Evolutionary conservation across 768 basidiomycete genomes (phyloP), one percentile per base, ranked within the genome.

Genomic region (Tricholoma terreum): DNA sequence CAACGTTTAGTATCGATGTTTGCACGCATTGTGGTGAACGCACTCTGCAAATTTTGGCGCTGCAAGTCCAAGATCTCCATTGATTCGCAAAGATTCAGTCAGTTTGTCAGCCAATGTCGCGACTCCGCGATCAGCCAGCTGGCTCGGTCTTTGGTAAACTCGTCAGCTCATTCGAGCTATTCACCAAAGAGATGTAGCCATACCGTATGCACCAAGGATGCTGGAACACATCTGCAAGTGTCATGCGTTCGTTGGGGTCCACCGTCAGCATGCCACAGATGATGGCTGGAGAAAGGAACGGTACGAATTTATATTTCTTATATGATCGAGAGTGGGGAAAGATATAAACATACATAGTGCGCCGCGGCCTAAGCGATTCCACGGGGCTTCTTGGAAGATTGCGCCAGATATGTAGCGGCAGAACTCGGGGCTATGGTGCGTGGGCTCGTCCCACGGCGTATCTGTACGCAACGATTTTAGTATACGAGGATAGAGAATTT

Each of bases 391-490:
- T 4, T 80, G 69, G 62, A 92, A 86, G 55, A 95, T 83, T 50
- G 86, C 75, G 4, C 93, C 92, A 0, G 80, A 79, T 1, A 89
- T 65, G 68, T 90, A 99, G 8, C 82, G 81, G n/a, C 72, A 68
- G 64, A 83, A 99, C 70, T 98, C 97, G 1, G 84, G 82, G 58
- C 89, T 90, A n/a, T 77, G 75, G 1, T 69, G 63, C 0, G 94
- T 92, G 2, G 97, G 93, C 67, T 95, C 89, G 65, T 98, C 97
- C 97, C 97, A 98, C 2, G 97, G 97, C 0, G 97, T 98, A 66
- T 97, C 95, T 98, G 34, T 27, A 36, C 3, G 40, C 8, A 30
- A 22, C 5, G 6, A 49, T 17, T 17, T 7, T 21, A n/a, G 22
- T 52, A 19, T 3, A 45, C 22, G 33, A 43, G 59, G 6, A 30